phyloP scores from a whole-genome alignment of 305 asterid species.

The Fraxinus albicans region DNA sequence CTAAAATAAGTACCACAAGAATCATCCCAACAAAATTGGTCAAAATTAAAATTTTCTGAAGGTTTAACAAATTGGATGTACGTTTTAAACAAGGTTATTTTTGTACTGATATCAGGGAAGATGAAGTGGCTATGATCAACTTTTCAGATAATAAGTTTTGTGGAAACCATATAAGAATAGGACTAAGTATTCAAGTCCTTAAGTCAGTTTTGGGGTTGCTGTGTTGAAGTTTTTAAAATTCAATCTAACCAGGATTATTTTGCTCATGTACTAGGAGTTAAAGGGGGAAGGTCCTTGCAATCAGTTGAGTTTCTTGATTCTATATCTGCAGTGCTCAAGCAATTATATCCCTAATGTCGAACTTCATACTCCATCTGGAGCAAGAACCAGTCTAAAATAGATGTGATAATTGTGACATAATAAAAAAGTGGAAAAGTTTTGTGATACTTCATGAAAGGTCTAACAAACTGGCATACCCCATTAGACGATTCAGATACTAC shows the following conservation, averaged over 20 bases:
- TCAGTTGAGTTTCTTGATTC: neutral
- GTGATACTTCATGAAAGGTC: slow-evolving; percentile 9
- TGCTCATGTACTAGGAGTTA: neutral
- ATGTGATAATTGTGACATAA: neutral
- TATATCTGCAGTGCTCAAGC: neutral
- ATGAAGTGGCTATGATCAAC: neutral
- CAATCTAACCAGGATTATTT: neutral
- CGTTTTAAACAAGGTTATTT: neutral
- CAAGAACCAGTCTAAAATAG: neutral
- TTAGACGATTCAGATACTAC: slow-evolving; percentile 52
- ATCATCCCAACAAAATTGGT: neutral
- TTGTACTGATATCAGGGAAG: neutral
- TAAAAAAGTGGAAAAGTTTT: neutral
- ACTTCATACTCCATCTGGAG: neutral
- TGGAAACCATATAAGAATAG: neutral
- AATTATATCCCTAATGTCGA: neutral
- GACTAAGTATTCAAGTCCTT: neutral
- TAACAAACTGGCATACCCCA: slow-evolving; percentile 51
- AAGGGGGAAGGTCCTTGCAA: neutral
- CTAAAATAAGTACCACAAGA: neutral
- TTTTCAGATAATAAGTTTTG: neutral
- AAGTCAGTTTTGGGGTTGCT: neutral
- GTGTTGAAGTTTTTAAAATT: neutral
- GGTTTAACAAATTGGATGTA: neutral
- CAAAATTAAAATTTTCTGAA: neutral